A percentile compares a stretch with the other conserved stretches of the same genome.
Evolutionary conservation across 768 basidiomycete genomes (phyloP).

Genomic region (Lactarius sanguifluus): DNA sequence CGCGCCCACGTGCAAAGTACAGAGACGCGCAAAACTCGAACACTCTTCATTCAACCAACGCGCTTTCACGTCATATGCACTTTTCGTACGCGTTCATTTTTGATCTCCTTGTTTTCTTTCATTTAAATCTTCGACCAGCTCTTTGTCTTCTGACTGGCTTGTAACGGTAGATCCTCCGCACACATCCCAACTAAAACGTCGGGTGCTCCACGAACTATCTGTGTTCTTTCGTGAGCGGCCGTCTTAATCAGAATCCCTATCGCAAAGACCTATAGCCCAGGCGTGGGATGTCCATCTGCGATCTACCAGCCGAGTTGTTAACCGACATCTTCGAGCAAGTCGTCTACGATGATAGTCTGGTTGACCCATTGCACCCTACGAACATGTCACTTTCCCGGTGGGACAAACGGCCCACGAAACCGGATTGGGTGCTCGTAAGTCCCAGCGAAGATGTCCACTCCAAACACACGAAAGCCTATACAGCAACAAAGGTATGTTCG

Average conservation of each 20-base stretch:
- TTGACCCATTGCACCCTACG: conserved; percentile 59
- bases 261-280: not conserved
- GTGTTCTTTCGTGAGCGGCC: not conserved
- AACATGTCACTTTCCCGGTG: conserved; percentile 64
- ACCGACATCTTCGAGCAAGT: conserved; percentile 69
- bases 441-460: conserved; percentile 59
- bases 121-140: not conserved
- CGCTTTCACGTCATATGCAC: not conserved
- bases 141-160: not conserved
- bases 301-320: conserved; percentile 70
- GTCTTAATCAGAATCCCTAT: not conserved
- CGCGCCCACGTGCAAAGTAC: not conserved
- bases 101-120: not conserved
- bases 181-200: not conserved
- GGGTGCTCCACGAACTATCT: too few species aligned
- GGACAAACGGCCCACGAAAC: conserved; percentile 48
- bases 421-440: conserved; percentile 57
- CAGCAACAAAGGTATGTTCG: conserved; percentile 60
- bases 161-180: too few species aligned
- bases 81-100: not conserved
- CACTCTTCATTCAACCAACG: not conserved
- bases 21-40: not conserved
- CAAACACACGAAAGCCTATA: conserved; percentile 59
- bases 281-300: conserved; percentile 24
- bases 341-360: conserved; percentile 67